Percentiles rank a stretch among this genome's conserved stretches.
Evolutionary conservation across 768 basidiomycete genomes (phyloP).

Genomic region (Sistotremastrum suecicum): DNA sequence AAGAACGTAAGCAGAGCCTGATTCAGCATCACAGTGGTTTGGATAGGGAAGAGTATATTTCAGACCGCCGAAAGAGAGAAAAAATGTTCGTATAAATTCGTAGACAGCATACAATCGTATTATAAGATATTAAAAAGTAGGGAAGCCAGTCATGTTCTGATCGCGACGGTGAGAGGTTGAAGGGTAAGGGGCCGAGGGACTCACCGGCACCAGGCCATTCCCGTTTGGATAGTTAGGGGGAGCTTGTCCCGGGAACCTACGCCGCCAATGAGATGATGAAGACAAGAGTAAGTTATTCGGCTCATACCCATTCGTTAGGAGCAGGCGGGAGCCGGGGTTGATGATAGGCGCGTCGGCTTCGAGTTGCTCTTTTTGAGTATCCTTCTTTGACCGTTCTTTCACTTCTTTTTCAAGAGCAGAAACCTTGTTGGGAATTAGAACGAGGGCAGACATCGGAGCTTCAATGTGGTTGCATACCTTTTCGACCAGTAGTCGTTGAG

Average conservation of each 20-base stretch:
- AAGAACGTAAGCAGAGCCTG: too few relatives aligned
- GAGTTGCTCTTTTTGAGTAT: slow-evolving; percentile 76
- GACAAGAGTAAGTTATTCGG: not conserved
- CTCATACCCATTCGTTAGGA: slow-evolving; percentile 53
- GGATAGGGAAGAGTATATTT: too few relatives aligned
- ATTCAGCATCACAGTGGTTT: too few relatives aligned
- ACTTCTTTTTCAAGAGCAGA: slow-evolving; percentile 78
- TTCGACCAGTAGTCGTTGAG: slow-evolving; percentile 63
- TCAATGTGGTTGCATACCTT: slow-evolving; percentile 30
- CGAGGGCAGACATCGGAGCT: not conserved
- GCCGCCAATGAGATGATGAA: slow-evolving; percentile 4
- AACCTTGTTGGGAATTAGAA: slow-evolving; percentile 30
- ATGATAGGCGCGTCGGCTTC: slow-evolving; percentile 82
- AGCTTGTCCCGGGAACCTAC: slow-evolving; percentile 48
- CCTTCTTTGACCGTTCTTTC: slow-evolving; percentile 75
- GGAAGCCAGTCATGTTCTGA: too few relatives aligned
- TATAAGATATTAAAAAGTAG: too few relatives aligned
- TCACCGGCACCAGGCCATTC: too few relatives aligned
- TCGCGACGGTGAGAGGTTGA: too few relatives aligned
- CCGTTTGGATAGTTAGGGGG: slow-evolving; percentile 22
- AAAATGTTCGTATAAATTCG: too few relatives aligned
- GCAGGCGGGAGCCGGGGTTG: slow-evolving; percentile 52
- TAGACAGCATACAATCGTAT: too few relatives aligned
- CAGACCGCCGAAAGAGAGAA: too few relatives aligned
- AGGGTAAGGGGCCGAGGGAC: too few relatives aligned